Percentiles rank a stretch among this genome's conserved stretches.
These are phyloP conservation scores for Paxillus ammoniavirescens DNA, from an alignment of 768 basidiomycete species.

Conservation along the genomic window DNA sequence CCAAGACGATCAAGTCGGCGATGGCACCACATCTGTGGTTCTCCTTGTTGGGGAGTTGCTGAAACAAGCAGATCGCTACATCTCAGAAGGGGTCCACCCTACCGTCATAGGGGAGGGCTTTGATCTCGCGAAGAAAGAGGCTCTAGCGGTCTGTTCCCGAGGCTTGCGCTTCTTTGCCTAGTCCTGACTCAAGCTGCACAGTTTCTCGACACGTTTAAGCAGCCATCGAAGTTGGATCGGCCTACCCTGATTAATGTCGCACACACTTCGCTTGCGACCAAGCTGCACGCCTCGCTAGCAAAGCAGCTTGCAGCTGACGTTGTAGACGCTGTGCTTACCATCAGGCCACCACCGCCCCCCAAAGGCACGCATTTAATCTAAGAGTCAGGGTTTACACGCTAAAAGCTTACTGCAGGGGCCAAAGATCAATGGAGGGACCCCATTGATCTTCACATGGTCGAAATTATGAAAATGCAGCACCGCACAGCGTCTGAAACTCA, in stretches of 20 bases:
- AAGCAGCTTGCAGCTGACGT: conserved; percentile 88
- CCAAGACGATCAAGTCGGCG: conserved; percentile 98
- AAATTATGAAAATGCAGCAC: conserved; percentile 99
- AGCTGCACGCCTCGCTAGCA: conserved; percentile 79
- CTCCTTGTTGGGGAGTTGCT: conserved; percentile 93
- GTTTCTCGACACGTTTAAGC: conserved; percentile 94
- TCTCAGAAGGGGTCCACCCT: conserved; percentile 97
- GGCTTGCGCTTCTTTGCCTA: conserved; percentile 8
- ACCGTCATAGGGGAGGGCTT: conserved; percentile 94
- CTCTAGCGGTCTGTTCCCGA: conserved; percentile 64
- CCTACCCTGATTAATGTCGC: conserved; percentile 92
- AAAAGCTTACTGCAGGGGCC: conserved; percentile 42
- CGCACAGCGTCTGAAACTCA: conserved; percentile 97
- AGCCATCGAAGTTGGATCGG: conserved; percentile 74
- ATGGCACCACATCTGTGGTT: conserved; percentile 97
- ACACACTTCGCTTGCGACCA: conserved; percentile 93
- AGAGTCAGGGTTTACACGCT: conserved; percentile 26
- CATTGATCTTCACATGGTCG: conserved; percentile 98
- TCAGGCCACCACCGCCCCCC: conserved; percentile 66
- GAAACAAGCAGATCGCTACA: conserved; percentile 97
- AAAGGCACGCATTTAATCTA: conserved; percentile 44
- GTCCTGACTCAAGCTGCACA: conserved; percentile 35
- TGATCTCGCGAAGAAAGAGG: conserved; percentile 97
- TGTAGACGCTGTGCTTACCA: conserved; percentile 92
- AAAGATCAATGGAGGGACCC: conserved; percentile 78